phyloP scores from a whole-genome alignment of 2,329 filamentous ascomycete genomes.

The Cytospora paraplurivora region DNA sequence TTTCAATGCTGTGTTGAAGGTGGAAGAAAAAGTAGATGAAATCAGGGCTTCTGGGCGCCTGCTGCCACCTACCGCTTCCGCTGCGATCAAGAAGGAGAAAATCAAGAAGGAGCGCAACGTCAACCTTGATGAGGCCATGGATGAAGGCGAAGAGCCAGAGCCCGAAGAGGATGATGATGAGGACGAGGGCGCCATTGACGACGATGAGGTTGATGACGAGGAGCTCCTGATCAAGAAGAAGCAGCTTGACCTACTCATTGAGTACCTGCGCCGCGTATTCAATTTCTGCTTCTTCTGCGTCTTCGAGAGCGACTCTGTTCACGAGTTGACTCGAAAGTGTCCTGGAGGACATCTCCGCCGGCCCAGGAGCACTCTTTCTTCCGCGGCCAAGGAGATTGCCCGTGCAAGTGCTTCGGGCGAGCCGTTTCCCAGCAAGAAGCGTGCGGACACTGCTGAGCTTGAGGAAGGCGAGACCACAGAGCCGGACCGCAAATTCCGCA shows the following conservation, averaged over 20 bases:
- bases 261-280: slow-evolving; percentile 94
- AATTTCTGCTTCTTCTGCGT: slow-evolving; percentile 99
- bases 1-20: slow-evolving; percentile 75
- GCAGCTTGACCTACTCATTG: slow-evolving; percentile 90
- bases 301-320: slow-evolving; percentile 95
- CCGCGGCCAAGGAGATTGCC: slow-evolving; percentile 80
- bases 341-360: slow-evolving; percentile 95
- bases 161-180: slow-evolving; percentile 76
- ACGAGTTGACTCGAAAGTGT: slow-evolving; percentile 93
- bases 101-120: slow-evolving; percentile 61
- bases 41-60: slow-evolving; percentile 75
- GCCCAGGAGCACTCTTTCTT: slow-evolving; percentile 82
- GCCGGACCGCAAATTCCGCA: slow-evolving; percentile 71
- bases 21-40: slow-evolving; percentile 85
- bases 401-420: slow-evolving; percentile 81
- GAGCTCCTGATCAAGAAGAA: slow-evolving; percentile 93
- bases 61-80: slow-evolving; percentile 61
- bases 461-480: slow-evolving; percentile 66
- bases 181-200: slow-evolving; percentile 75
- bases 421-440: slow-evolving; percentile 82
- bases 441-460: slow-evolving; percentile 62
- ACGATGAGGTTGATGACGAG: slow-evolving; percentile 87
- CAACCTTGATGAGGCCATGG: slow-evolving; percentile 62
- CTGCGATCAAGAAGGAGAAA: slow-evolving; percentile 57
- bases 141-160: slow-evolving; percentile 64